Percentiles rank a stretch among this genome's conserved stretches.
phyloP scores from a whole-genome alignment of 1,139 yeast genomes.

The Blastobotrys arbuscula region DNA sequence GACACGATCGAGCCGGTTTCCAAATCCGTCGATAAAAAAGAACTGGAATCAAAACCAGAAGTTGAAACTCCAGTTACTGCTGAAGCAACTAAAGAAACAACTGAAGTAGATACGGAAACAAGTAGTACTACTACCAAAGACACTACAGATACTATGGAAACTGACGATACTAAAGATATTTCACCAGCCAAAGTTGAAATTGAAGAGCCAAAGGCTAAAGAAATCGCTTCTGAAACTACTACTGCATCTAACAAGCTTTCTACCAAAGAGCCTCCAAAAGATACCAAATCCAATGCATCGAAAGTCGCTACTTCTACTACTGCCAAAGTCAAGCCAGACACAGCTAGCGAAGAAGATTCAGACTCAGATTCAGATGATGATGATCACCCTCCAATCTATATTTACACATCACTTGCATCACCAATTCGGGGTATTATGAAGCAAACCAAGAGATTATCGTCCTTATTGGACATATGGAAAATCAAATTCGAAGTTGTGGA shows the following conservation, averaged over 20 bases:
- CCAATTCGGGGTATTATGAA: slow-evolving; percentile 77
- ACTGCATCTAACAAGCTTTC: neutral
- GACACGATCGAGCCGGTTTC: neutral
- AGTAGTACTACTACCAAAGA: neutral
- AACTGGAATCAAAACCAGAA: neutral
- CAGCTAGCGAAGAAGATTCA: neutral
- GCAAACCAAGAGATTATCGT: slow-evolving; percentile 71
- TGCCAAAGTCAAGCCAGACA: neutral
- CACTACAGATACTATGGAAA: neutral
- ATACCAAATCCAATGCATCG: neutral
- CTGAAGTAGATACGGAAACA: neutral
- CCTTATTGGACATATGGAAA: slow-evolving; percentile 71
- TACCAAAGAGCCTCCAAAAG: neutral
- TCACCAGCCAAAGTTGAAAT: neutral
- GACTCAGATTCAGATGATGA: slow-evolving; percentile 8
- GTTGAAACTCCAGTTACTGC: neutral
- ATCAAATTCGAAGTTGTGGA: slow-evolving; percentile 67
- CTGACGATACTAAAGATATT: neutral
- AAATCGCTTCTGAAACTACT: neutral
- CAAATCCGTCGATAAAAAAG: neutral
- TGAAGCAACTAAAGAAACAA: neutral
- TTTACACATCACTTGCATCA: slow-evolving; percentile 85
- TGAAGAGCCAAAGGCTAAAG: neutral
- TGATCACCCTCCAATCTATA: slow-evolving; percentile 38
- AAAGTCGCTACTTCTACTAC: neutral